Evolutionary conservation across 192 early-diverging fungal species (phyloP), one percentile per base, ranked within the genome.

Genomic region (Helicostylum pulchrum): DNA sequence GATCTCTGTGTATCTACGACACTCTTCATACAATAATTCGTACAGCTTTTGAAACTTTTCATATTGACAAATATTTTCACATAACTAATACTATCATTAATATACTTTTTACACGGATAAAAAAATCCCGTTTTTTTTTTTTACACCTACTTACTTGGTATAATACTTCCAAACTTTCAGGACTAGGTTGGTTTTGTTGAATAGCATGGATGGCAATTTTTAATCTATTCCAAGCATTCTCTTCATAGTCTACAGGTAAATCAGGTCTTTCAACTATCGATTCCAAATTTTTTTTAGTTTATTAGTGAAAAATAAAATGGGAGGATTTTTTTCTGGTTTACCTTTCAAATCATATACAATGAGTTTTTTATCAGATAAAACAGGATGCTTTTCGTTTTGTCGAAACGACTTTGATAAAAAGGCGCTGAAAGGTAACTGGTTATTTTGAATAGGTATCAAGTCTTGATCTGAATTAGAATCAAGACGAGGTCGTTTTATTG

Each of bases 151-250:
- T 53, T 46, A 69, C 88, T 54, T 85, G 86, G 75, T 95, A 95
- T n/a, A 93, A 82, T 66, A 89, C 89, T 51, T 94, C 93, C 11
- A 92, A 76, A 26, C 88, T 88, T 61, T 89, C 87, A 4, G 79
- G 60, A 1, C 88, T 83, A 8, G 84, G 83, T 59, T 77, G 66
- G 50, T 77, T 79, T 32, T 75, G 64, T 23, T 91, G 88, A 32
- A 95, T 91, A n/a, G 88, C 88, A 6, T 77, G 75, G 23, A 95
- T 85, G 9, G 91, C 91, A 9, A 55, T 61, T 49, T 88, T 78
- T 6, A 95, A 80, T 17, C 83, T 78, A 23, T 63, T 65, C 78
- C 88, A 88, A 7, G 87, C 87, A 50, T 79, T 79, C 6, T 77
- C 65, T 52, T 89, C 83, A 71, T 85, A 95, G 47, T 83, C 80